Conservation (phyloP, 1,284 basidiomycete genomes). For the Trametes hirsuta region DNA sequence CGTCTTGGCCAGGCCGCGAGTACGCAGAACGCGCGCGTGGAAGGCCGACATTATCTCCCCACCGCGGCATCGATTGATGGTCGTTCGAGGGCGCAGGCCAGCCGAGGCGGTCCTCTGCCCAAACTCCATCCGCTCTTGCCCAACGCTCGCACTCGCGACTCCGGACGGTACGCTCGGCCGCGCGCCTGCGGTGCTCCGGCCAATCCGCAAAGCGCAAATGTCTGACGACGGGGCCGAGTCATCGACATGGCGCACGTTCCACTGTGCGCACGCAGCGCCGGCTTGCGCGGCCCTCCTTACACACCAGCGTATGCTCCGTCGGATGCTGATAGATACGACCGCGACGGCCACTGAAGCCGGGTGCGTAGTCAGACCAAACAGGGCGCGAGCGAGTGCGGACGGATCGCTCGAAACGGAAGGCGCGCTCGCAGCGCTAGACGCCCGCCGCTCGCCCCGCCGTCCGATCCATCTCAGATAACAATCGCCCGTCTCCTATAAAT, state of each 20-base stretch:
- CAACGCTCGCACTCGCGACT: too few species aligned
- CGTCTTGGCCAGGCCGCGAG: constrained; percentile 1
- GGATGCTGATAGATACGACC: not conserved
- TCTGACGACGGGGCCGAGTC: constrained; percentile 10
- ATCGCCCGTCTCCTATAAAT: not conserved
- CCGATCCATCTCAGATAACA: constrained; percentile 7
- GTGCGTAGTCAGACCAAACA: not conserved
- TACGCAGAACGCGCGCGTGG: not conserved
- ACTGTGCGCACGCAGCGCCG: not conserved
- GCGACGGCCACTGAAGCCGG: not conserved
- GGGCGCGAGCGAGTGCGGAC: not conserved
- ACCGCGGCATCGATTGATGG: constrained; percentile 16
- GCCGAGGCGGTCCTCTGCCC: not conserved
- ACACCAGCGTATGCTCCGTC: too few species aligned
- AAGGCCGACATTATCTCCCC: not conserved
- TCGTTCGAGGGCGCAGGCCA: not conserved
- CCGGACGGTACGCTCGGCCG: not conserved
- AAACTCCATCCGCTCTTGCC: not conserved
- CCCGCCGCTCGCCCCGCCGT: not conserved
- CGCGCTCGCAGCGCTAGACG: not conserved
- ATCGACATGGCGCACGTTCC: constrained; percentile 12
- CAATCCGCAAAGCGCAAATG: constrained; percentile 15
- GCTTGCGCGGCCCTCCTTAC: not conserved
- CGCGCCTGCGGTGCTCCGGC: not conserved
- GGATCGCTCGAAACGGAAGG: not conserved